Evolutionary conservation across 2,329 filamentous ascomycete species (phyloP).

Genomic region (Aspergillus nomiae): DNA sequence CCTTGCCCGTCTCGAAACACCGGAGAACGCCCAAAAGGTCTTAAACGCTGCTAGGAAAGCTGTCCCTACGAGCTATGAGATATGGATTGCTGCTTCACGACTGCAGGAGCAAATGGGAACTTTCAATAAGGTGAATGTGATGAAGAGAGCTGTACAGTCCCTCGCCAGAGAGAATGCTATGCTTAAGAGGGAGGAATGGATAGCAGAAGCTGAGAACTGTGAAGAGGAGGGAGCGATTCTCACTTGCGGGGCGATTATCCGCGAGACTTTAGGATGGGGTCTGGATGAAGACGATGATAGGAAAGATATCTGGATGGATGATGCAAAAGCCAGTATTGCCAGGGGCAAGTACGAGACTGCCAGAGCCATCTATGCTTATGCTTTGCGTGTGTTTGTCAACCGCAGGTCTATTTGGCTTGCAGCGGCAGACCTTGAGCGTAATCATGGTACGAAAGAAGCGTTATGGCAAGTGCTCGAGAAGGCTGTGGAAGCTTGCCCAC

Average conservation of each 20-base stretch:
- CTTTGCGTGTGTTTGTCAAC: constrained; percentile 83
- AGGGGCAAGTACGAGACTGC: constrained; percentile 87
- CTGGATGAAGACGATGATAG: constrained; percentile 95
- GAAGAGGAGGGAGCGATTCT: constrained; percentile 86
- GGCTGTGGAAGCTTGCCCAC: constrained; percentile 88
- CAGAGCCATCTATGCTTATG: constrained; percentile 89
- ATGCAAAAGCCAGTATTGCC: constrained; percentile 79
- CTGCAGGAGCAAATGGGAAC: constrained; percentile 88
- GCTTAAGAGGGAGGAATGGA: constrained; percentile 97
- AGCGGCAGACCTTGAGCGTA: constrained; percentile 86
- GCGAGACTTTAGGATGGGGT: constrained; percentile 88
- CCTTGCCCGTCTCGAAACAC: constrained; percentile 82
- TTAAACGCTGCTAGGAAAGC: constrained; percentile 94
- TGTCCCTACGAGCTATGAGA: constrained; percentile 87
- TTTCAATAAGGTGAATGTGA: constrained; percentile 79
- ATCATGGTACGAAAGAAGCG: constrained; percentile 80
- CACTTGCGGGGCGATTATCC: constrained; percentile 86
- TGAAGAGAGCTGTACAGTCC: constrained; percentile 89
- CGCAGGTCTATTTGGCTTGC: constrained; percentile 88
- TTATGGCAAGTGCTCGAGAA: constrained; percentile 87
- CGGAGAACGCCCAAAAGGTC: constrained; percentile 90
- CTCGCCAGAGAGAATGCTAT: constrained; percentile 91
- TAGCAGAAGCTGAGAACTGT: constrained; percentile 88
- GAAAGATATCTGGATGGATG: constrained; percentile 94
- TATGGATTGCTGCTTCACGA: constrained; percentile 93